Conservation (phyloP, 768 basidiomycete genomes). For the Sarcomyxa edulis region DNA sequence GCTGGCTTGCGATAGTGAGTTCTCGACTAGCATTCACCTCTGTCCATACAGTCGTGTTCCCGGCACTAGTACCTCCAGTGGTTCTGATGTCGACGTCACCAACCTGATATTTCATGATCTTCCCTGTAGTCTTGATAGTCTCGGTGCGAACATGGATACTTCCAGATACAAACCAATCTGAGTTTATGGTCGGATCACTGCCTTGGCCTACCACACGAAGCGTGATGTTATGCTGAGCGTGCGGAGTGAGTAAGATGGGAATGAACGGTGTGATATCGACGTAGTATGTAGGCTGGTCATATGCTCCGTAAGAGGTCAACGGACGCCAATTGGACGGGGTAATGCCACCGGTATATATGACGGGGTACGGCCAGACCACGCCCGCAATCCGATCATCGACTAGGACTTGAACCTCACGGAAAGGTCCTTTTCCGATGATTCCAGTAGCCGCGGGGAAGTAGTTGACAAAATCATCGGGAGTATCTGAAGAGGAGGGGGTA, state of each 20-base stretch:
- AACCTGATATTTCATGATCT: conserved; percentile 41
- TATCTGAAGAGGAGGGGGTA: conserved; percentile 33
- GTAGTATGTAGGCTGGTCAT: conserved; percentile 61
- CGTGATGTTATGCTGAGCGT: conserved; percentile 46
- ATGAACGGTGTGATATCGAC: conserved; percentile 61
- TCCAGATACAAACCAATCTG: conserved; percentile 61
- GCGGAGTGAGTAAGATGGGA: conserved; percentile 36
- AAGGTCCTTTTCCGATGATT: conserved; percentile 47
- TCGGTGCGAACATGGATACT: conserved; percentile 47
- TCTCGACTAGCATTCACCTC: conserved; percentile 40
- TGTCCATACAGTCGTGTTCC: conserved; percentile 41
- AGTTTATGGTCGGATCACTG: conserved; percentile 44
- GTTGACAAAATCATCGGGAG: conserved; percentile 42
- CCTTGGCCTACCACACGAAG: conserved; percentile 56
- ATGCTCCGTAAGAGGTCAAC: conserved; percentile 56
- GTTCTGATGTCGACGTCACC: conserved; percentile 34
- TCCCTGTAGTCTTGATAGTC: conserved; percentile 45
- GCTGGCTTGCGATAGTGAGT: conserved; percentile 44
- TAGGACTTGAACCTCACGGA: conserved; percentile 57
- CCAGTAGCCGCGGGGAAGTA: conserved; percentile 39
- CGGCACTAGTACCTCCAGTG: conserved; percentile 30
- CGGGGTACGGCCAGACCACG: conserved; percentile 46
- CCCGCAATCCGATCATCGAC: conserved; percentile 51
- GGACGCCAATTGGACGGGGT: conserved; percentile 46
- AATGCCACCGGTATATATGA: conserved; percentile 60